phyloP scores from a whole-genome alignment of 2,329 filamentous ascomycete genomes.

The Zasmidium citrigriseum region DNA sequence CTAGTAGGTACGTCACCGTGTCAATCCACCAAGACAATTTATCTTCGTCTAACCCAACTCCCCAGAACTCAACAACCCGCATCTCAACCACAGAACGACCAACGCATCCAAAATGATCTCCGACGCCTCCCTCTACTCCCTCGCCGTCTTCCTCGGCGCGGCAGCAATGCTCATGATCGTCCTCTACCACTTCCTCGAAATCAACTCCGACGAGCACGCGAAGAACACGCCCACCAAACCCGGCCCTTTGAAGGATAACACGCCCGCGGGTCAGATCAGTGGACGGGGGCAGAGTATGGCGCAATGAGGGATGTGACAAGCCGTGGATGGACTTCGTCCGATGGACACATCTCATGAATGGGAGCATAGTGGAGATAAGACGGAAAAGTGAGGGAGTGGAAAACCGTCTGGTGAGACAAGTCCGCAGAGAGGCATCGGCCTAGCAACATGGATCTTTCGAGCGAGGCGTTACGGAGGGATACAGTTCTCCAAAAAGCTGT shows the following conservation, averaged over 20 bases:
- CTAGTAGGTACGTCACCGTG: too few species aligned
- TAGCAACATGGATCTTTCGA: not conserved
- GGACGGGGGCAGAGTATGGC: not conserved
- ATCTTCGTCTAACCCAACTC: too few species aligned
- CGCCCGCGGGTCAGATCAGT: not conserved
- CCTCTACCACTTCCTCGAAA: slow-evolving; percentile 92
- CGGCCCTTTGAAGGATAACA: slow-evolving; percentile 10
- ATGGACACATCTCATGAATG: not conserved
- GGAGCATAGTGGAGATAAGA: not conserved
- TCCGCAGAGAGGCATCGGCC: slow-evolving; percentile 1
- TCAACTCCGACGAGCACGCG: slow-evolving; percentile 66
- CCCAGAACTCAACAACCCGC: not conserved
- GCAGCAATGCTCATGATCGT: slow-evolving; percentile 90
- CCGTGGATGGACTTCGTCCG: not conserved
- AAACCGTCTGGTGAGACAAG: not conserved
- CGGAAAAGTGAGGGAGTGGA: not conserved
- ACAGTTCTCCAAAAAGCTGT: not conserved
- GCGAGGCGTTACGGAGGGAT: slow-evolving; percentile 4
- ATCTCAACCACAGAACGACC: not conserved
- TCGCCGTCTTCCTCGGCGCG: slow-evolving; percentile 90
- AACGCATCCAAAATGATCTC: slow-evolving; percentile 73
- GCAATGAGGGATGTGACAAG: not conserved
- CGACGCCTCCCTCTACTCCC: slow-evolving; percentile 84
- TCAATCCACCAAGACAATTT: too few species aligned
- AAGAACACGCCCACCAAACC: not conserved